phyloP scores from a whole-genome alignment of 306 rosid species.

The Cicer chorassanicum region DNA sequence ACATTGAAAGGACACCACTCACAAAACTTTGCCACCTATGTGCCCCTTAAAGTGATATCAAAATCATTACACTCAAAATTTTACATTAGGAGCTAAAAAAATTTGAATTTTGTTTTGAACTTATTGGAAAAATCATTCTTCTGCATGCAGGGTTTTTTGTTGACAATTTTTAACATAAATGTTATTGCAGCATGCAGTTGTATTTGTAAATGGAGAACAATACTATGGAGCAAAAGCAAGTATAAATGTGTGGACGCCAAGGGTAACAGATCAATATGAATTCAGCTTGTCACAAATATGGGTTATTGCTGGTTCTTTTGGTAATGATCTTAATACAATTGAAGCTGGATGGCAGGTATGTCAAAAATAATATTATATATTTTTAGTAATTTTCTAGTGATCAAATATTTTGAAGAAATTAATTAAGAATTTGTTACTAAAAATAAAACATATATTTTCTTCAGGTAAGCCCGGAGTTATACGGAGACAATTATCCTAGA shows the following conservation, averaged over 20 bases:
- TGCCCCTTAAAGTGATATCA: slow-evolving; percentile 5
- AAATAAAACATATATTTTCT: background rate
- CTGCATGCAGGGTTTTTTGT: background rate
- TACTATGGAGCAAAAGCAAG: slow-evolving; percentile 96
- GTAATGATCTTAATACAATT: slow-evolving; percentile 85
- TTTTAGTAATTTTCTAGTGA: background rate
- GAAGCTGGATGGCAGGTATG: slow-evolving; percentile 99
- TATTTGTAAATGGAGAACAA: slow-evolving; percentile 91
- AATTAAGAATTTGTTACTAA: slow-evolving; percentile 9
- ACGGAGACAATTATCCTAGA: slow-evolving; percentile 93
- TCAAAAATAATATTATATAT: slow-evolving; percentile 16
- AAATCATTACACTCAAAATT: slow-evolving; percentile 29
- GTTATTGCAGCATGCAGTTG: slow-evolving; percentile 86
- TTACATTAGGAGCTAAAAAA: background rate
- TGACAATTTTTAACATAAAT: slow-evolving; percentile 23
- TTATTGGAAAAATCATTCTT: background rate
- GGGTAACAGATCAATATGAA: slow-evolving; percentile 75
- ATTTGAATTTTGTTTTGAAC: too few relatives aligned
- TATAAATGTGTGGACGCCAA: slow-evolving; percentile 90
- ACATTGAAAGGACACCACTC: slow-evolving; percentile 46
- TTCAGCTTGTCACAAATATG: slow-evolving; percentile 97
- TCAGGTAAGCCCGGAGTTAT: slow-evolving; percentile 96
- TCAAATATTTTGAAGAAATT: slow-evolving; percentile 13
- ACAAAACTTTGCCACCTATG: slow-evolving; percentile 35
- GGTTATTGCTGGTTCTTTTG: slow-evolving; percentile 96